Conservation (phyloP, 352 stramenopile genomes). For the Pythium guiyangense region DNA sequence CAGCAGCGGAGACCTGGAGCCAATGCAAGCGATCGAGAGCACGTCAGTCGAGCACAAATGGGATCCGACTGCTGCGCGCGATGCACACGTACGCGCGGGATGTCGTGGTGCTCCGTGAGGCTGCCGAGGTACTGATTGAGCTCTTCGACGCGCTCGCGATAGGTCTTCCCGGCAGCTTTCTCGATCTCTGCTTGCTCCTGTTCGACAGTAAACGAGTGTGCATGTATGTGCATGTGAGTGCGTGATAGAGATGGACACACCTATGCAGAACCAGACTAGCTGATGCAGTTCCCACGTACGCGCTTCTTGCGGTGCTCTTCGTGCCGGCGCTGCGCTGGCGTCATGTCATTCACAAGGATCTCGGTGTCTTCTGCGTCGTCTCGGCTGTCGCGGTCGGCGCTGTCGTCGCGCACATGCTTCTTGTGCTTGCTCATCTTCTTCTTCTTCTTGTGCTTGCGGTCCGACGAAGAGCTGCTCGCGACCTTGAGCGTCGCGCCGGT, state of each 20-base stretch:
- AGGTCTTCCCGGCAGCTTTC: constrained; percentile 84
- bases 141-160: constrained; percentile 93
- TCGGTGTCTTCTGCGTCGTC: constrained; percentile 16
- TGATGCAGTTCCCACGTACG: constrained; percentile 25
- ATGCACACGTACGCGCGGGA: constrained; percentile 84
- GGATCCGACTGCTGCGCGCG: not conserved
- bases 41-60: not conserved
- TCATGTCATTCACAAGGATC: constrained; percentile 47
- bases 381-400: not conserved
- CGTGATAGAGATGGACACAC: too few species aligned
- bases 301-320: constrained; percentile 77
- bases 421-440: constrained; percentile 40
- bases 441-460: constrained; percentile 33
- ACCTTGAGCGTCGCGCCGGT: constrained; percentile 56
- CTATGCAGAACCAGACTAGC: not conserved
- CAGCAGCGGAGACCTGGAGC: constrained; percentile 75
- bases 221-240: too few species aligned
- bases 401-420: constrained; percentile 13
- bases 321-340: constrained; percentile 70
- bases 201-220: not conserved
- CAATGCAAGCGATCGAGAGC: not conserved
- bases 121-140: constrained; percentile 95
- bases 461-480: constrained; percentile 22
- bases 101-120: constrained; percentile 98
- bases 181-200: constrained; percentile 86